Evolutionary conservation across 352 stramenopile species (phyloP).

Genomic region (Aphanomyces astaci): DNA sequence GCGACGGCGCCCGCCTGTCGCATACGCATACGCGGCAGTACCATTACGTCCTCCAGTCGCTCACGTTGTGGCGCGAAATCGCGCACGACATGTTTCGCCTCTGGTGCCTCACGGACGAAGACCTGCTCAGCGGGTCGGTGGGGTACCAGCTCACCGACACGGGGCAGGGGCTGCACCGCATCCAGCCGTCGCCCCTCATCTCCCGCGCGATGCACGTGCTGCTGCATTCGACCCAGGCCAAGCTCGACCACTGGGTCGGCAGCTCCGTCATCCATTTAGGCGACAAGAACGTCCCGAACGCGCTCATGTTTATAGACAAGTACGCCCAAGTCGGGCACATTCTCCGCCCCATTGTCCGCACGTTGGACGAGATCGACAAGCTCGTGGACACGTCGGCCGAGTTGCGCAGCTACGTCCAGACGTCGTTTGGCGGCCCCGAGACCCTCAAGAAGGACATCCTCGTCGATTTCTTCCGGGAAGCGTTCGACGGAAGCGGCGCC

Average conservation of each 20-base stretch:
- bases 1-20: constrained; percentile 88
- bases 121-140: constrained; percentile 74
- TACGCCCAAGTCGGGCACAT: constrained; percentile 92
- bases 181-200: constrained; percentile 90
- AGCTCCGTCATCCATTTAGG: constrained; percentile 95
- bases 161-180: constrained; percentile 91
- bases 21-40: constrained; percentile 94
- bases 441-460: constrained; percentile 88
- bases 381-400: constrained; percentile 42
- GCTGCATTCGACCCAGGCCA: constrained; percentile 69
- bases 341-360: constrained; percentile 82
- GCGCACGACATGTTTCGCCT: constrained; percentile 95
- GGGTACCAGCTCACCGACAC: constrained; percentile 90
- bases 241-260: constrained; percentile 84
- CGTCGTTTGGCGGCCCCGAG: constrained; percentile 78
- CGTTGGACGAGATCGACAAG: constrained; percentile 59
- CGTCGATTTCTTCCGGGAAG: constrained; percentile 93
- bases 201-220: constrained; percentile 94
- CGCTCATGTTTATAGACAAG: constrained; percentile 98
- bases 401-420: constrained; percentile 52
- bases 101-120: constrained; percentile 92
- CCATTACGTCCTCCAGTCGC: constrained; percentile 93
- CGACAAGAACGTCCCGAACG: constrained; percentile 97
- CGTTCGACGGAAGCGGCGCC: constrained; percentile 92
- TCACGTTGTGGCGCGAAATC: constrained; percentile 95